Evolutionary conservation across 2,329 filamentous ascomycete genomes (phyloP), one percentile per base, ranked within the genome.

Genomic region (Hysterium pulicare): DNA sequence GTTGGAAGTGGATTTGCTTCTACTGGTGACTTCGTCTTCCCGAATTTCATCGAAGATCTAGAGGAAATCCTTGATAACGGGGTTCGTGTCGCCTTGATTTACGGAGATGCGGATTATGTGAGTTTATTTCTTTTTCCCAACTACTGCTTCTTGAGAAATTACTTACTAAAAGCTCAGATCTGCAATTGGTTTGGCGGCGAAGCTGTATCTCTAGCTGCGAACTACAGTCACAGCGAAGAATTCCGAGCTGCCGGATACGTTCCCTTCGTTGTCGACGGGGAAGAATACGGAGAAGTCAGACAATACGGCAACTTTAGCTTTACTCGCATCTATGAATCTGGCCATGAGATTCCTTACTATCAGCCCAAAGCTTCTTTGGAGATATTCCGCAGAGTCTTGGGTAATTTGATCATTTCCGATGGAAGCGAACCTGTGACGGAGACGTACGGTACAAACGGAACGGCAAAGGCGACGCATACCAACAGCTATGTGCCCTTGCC

Each of bases 181-280:
- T 77, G 75, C 65, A 80, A 80, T 56, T 80, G 84, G 80, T 71
- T 84, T 52, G 88, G 88, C 15, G 87, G 86, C 20, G 77, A 93
- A 65, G 83, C 84, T 4, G 74, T 87, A 33, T 85, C 83, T 2
- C 71, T 67, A 3, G 74, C 75, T 5, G 65, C 87, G 1, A 57
- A 62, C 24, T 83, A 83, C 53, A 65, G 71, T 1, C 58, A 68
- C 7, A 64, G 69, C 32, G 55, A 64, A 5, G 54, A 62, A 2
- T 93, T 91, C 61, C 68, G 74, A 2, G 66, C 70, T 0, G 82
- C 87, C 0, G 87, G 86, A 0, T 93, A 91, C 63, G 80, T 84
- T 28, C 86, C 86, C 54, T 77, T 75, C 33, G 71, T 77, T 9
- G 83, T 85, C 61, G 79, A 81, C 57, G 86, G 79, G 39, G 30